Conservation (phyloP, 805 yeast species). For the Cyberlindnera lachancei region DNA sequence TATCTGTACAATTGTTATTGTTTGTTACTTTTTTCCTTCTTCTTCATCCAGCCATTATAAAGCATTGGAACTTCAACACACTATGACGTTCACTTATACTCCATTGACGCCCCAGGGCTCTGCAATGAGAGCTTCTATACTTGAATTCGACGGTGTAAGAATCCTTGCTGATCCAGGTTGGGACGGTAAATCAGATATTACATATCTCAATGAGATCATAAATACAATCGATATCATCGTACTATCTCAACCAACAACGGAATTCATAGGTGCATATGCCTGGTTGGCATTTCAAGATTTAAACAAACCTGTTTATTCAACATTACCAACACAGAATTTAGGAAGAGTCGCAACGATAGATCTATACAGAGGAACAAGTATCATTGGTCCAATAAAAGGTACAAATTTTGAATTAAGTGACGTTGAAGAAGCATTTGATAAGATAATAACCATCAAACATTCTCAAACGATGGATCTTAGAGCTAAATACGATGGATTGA, state of each 20-base stretch:
- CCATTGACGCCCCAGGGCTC: conserved; percentile 16
- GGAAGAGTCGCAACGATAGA: conserved; percentile 87
- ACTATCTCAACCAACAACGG: conserved; percentile 80
- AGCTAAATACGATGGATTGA: conserved; percentile 51
- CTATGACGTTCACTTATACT: conserved; percentile 26
- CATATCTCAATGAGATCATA: conserved; percentile 35
- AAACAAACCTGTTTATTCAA: conserved; percentile 72
- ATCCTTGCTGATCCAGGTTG: conserved; percentile 71
- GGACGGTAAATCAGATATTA: conserved; percentile 45
- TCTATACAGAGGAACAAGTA: conserved; percentile 61
- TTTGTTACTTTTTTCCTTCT: too few species aligned
- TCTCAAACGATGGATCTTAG: conserved; percentile 64
- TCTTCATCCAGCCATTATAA: too few species aligned
- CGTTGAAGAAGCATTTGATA: conserved; percentile 75
- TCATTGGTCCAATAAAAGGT: conserved; percentile 61
- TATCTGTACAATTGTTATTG: too few species aligned
- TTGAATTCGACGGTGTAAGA: conserved; percentile 50
- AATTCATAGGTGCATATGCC: conserved; percentile 74
- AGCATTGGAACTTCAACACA: too few species aligned
- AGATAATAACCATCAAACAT: conserved; percentile 61
- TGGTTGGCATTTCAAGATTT: conserved; percentile 55
- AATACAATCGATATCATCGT: conserved; percentile 57
- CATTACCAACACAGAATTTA: conserved; percentile 81
- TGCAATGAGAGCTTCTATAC: conserved; percentile 35
- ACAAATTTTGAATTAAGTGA: conserved; percentile 60